Evolutionary conservation across 2,329 filamentous ascomycete genomes (phyloP).

Genomic region (Aspergillus sp.): DNA sequence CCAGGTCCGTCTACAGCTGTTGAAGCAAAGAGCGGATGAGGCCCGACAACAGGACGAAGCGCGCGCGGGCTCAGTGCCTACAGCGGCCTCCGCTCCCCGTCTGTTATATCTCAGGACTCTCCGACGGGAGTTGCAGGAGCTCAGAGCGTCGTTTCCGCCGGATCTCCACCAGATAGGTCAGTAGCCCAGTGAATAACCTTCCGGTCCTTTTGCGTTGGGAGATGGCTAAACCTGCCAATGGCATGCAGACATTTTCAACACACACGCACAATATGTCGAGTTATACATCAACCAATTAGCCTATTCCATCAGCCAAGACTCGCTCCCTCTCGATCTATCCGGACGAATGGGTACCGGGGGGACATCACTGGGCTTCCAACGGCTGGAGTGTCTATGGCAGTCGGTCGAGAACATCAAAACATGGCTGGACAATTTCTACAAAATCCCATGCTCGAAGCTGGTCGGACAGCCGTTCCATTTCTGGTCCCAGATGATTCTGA

Average conservation of each 20-base stretch:
- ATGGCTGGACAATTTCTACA: constrained; percentile 34
- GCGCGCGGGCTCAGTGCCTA: constrained; percentile 8
- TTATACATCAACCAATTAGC: constrained; percentile 29
- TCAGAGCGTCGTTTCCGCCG: constrained; percentile 26
- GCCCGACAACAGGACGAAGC: constrained; percentile 30
- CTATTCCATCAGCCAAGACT: constrained; percentile 22
- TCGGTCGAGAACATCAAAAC: constrained; percentile 34
- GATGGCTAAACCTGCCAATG: background rate
- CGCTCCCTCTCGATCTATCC: constrained; percentile 7
- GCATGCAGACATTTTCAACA: constrained; percentile 24
- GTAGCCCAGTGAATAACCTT: constrained; percentile 3
- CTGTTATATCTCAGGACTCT: constrained; percentile 31
- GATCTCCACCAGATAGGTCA: constrained; percentile 21
- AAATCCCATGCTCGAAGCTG: constrained; percentile 22
- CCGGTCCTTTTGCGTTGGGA: background rate
- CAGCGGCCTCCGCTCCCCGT: constrained; percentile 12
- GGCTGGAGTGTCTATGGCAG: constrained; percentile 34
- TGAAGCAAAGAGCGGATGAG: constrained; percentile 31
- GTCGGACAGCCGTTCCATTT: constrained; percentile 35
- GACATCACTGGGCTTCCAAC: constrained; percentile 26
- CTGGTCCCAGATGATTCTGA: constrained; percentile 39
- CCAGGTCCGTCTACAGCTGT: constrained; percentile 39
- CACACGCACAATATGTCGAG: constrained; percentile 28
- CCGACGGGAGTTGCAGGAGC: constrained; percentile 31
- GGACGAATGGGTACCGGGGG: constrained; percentile 8